phyloP scores from a whole-genome alignment of 2,329 filamentous ascomycete genomes.

The Xylariomycetidae sp. region DNA sequence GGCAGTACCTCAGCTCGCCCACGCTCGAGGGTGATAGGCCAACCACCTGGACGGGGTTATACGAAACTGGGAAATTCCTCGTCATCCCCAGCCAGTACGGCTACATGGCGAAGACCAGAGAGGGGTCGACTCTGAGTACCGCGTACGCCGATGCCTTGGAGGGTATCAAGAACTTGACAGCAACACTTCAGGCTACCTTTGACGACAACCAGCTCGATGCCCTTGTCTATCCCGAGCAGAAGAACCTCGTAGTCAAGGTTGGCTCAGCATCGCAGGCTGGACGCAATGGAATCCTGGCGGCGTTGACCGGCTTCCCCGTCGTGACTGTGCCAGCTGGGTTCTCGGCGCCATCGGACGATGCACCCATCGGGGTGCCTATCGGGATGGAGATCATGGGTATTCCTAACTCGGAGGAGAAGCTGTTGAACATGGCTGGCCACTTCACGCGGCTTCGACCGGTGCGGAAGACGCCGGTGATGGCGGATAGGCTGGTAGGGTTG shows the following conservation, averaged over 20 bases:
- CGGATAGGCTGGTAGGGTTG: conserved; percentile 32
- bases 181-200: conserved; percentile 1
- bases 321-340: conserved; percentile 50
- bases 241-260: conserved; percentile 44
- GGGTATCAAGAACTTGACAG: conserved; percentile 1
- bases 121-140: conserved; percentile 45
- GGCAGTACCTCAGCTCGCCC: conserved; percentile 48
- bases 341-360: conserved; percentile 40
- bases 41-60: conserved; percentile 43
- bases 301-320: conserved; percentile 35
- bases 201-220: conserved; percentile 3
- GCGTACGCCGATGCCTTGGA: conserved; percentile 42
- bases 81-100: conserved; percentile 56
- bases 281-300: conserved; percentile 42
- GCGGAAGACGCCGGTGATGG: conserved; percentile 42
- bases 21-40: conserved; percentile 39
- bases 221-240: conserved; percentile 3
- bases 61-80: conserved; percentile 47
- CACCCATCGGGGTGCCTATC: conserved; percentile 55
- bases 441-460: conserved; percentile 42
- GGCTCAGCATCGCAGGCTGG: conserved; percentile 54
- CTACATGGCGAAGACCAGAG: conserved; percentile 45
- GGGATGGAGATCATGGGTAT: conserved; percentile 60
- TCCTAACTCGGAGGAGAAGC: conserved; percentile 49
- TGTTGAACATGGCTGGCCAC: conserved; percentile 49